phyloP scores from a whole-genome alignment of 495 filamentous ascomycete species.

The Amphirosellinia nigrospora region DNA sequence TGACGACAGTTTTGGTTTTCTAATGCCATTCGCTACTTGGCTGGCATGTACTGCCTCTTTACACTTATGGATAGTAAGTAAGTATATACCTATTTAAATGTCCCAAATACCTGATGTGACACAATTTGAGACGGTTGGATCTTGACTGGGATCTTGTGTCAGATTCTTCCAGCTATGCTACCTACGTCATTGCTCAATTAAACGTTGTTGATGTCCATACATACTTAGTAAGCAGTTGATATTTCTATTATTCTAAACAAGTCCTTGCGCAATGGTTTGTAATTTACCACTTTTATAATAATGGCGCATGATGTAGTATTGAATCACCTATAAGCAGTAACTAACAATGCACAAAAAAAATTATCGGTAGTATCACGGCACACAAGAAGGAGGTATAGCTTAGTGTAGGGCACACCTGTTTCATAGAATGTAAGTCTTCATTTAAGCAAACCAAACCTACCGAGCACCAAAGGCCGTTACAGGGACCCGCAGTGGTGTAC shows the following conservation, averaged over 20 bases:
- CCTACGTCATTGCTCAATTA: conserved; percentile 13
- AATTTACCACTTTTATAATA: background rate
- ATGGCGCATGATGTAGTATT: background rate
- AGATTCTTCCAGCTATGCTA: conserved; percentile 4
- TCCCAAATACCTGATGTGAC: background rate
- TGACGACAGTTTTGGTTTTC: background rate
- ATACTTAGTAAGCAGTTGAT: too few relatives aligned
- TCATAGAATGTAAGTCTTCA: conserved; percentile 2
- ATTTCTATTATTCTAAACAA: background rate
- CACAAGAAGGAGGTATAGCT: background rate
- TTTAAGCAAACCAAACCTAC: conserved; percentile 3
- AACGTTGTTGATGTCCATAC: too few relatives aligned
- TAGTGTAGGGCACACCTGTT: background rate
- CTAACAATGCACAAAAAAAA: background rate
- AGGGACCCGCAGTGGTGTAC: background rate
- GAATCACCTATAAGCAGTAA: too few relatives aligned
- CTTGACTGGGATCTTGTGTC: conserved; percentile 10
- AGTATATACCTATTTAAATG: background rate
- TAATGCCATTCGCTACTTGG: background rate
- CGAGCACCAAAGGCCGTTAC: background rate
- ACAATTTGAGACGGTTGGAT: conserved; percentile 16
- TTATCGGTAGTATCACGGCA: background rate
- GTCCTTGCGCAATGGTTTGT: background rate
- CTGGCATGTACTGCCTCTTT: background rate
- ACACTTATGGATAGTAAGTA: background rate